These are phyloP conservation scores for Aphanomyces astaci DNA, from an alignment of 352 stramenopile species.

Conservation along the genomic window DNA sequence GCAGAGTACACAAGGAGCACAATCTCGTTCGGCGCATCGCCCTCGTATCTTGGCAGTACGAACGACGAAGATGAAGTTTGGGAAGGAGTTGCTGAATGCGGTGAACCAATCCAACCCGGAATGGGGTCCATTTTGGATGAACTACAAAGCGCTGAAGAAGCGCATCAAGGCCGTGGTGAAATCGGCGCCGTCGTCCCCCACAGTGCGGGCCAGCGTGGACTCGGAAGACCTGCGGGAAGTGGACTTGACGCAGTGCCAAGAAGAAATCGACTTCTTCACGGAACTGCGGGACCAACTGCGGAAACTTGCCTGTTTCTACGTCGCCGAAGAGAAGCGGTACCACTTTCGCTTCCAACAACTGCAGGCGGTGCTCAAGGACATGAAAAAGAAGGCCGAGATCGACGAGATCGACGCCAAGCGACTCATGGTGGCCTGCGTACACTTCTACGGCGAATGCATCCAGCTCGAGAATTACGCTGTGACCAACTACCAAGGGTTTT, in stretches of 20 bases:
- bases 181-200: conserved; percentile 19
- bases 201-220: not conserved
- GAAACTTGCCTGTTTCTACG: conserved; percentile 75
- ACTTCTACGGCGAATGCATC: conserved; percentile 76
- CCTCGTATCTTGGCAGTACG: not conserved
- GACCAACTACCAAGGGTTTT: conserved; percentile 82
- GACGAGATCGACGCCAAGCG: conserved; percentile 46
- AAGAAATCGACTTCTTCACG: conserved; percentile 70
- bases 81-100: conserved; percentile 59
- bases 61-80: conserved; percentile 58
- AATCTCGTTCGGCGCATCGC: not conserved
- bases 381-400: conserved; percentile 39
- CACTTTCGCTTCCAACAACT: conserved; percentile 63
- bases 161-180: conserved; percentile 65
- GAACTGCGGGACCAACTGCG: conserved; percentile 65
- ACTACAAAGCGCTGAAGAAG: conserved; percentile 83
- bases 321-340: conserved; percentile 64
- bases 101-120: conserved; percentile 70
- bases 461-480: conserved; percentile 76
- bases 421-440: conserved; percentile 76
- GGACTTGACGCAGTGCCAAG: conserved; percentile 19
- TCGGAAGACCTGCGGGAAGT: conserved; percentile 5
- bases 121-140: conserved; percentile 81
- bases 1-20: not conserved
- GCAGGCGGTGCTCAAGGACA: conserved; percentile 52